Evolutionary conservation across 345 rosid genomes (phyloP), one percentile per base, ranked within the genome.

Genomic region (Garcia nutans): DNA sequence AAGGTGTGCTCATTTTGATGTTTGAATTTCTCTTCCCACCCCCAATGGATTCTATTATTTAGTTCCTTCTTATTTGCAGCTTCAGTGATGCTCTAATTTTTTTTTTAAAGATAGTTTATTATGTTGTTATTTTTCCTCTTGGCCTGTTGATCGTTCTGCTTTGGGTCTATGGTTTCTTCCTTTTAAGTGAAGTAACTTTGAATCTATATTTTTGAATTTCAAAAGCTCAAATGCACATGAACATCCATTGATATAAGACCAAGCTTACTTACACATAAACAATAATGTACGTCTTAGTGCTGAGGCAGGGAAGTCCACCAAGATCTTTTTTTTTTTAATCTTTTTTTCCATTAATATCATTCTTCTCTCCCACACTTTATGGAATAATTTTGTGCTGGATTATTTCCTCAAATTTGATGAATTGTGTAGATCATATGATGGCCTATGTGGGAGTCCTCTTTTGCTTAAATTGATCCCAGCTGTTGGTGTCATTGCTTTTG

Each of bases 381-480:
- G 22, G 10, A 71, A 70, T 45, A 19, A 19, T 19, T 59, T 45
- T 24, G 3, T 42, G 41, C 33, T 19, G 37, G 23, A 17, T n/a
- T 20, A 28, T n/a, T 23, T 20, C 19, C 8, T 17, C 37, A n/a
- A 68, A 71, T 47, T 73, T 79, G n/a, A 15, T 69, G 62, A 68
- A 73, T 71, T 67, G 20, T 79, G 60, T 84, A 94, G 97, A 85
- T 86, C 92, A 60, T 90, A 72, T 82, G 86, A 85, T 79, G 80
- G 81, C 76, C 80, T 92, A 47, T 52, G 76, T 9, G 90, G 87
- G 85, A 88, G 83, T 80, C 80, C 87, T 70, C 78, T 85, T 75
- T 75, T 87, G 79, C 80, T 85, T 80, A 86, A 88, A 75, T 84
- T 91, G 87, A 78, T 78, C 57, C 89, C 96, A 70, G 94, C 90